These are phyloP conservation scores for Phytophthora sansomeana DNA, from an alignment of 352 stramenopile species.

Conservation along the genomic window DNA sequence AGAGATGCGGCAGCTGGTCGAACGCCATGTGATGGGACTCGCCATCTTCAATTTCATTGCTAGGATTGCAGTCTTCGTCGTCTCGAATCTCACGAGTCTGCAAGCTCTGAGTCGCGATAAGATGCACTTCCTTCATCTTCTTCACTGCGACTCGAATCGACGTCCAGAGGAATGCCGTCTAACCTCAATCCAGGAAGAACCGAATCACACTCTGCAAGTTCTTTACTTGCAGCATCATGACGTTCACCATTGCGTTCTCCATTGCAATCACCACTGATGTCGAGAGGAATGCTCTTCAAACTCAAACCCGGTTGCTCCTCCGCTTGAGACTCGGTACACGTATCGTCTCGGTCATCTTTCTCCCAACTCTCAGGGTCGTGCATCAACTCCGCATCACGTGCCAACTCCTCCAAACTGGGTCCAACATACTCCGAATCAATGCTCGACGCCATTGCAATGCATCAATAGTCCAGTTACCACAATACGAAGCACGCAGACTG, in stretches of 20 bases:
- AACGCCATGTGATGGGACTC: conserved; percentile 14
- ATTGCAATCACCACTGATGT: neutral
- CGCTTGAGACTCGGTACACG: conserved; percentile 14
- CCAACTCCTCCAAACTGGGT: conserved; percentile 20
- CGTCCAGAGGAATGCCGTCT: neutral
- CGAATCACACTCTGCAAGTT: too few species aligned
- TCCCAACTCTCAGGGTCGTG: conserved; percentile 24
- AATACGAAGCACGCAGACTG: neutral
- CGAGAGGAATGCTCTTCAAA: neutral
- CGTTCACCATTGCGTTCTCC: too few species aligned
- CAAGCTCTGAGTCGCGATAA: neutral
- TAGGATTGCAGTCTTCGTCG: conserved; percentile 3
- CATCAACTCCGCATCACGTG: neutral
- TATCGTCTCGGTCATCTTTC: conserved; percentile 13
- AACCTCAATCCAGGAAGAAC: neutral
- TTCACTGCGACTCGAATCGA: neutral
- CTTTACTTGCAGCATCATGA: too few species aligned
- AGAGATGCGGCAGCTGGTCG: conserved; percentile 23
- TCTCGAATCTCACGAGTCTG: conserved; percentile 2
- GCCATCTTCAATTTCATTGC: conserved; percentile 2
- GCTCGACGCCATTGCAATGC: conserved; percentile 9
- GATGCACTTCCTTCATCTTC: neutral
- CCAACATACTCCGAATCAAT: neutral
- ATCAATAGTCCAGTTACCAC: neutral
- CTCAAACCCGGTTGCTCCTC: neutral